phyloP scores from a whole-genome alignment of 1,284 basidiomycete genomes.

The Tylopilus sp. region DNA sequence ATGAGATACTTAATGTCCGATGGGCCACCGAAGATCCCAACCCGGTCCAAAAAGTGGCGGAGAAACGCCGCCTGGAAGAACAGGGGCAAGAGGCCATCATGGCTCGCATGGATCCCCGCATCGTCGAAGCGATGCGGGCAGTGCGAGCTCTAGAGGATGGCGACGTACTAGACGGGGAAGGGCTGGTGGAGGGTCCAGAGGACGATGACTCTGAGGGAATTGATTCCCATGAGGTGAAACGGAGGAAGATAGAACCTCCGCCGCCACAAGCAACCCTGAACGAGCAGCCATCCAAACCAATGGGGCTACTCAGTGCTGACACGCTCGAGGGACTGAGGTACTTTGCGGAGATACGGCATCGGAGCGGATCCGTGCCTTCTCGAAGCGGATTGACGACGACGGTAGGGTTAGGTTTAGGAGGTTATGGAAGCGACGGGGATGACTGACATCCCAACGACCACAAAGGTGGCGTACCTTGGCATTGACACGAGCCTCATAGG shows the following conservation, averaged over 20 bases:
- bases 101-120: constrained; percentile 74
- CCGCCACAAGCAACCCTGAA: constrained; percentile 8
- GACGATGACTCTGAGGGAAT: constrained; percentile 34
- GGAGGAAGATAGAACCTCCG: constrained; percentile 34
- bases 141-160: constrained; percentile 85
- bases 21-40: constrained; percentile 98
- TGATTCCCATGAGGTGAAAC: constrained; percentile 39
- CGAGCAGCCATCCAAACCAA: constrained; percentile 30
- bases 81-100: constrained; percentile 82
- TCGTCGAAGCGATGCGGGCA: constrained; percentile 81
- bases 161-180: constrained; percentile 48
- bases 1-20: constrained; percentile 95
- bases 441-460: too few species aligned
- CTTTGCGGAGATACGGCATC: constrained; percentile 73
- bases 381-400: constrained; percentile 19
- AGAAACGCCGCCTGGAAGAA: constrained; percentile 76
- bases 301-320: constrained; percentile 69
- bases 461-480: constrained; percentile 23
- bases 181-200: constrained; percentile 32
- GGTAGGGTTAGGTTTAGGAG: constrained; percentile 53
- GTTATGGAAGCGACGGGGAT: constrained; percentile 77
- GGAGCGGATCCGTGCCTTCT: constrained; percentile 36
- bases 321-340: constrained; percentile 83
- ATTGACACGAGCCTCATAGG: constrained; percentile 24
- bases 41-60: constrained; percentile 78